Conservation (phyloP, 2,329 filamentous ascomycete genomes). For the Akanthomyces uredinophilus region DNA sequence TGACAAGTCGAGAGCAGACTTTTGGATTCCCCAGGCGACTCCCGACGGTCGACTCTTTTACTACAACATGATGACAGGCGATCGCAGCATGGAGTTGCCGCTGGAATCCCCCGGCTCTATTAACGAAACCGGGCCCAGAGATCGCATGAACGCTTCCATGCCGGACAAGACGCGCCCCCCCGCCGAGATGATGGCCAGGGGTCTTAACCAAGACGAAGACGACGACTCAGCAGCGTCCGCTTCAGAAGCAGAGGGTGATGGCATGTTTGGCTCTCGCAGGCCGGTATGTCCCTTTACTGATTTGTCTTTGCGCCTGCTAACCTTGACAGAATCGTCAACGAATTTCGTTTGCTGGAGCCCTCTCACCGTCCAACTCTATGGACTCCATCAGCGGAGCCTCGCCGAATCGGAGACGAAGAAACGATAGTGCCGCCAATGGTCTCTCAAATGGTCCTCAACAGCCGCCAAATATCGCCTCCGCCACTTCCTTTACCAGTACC, state of each 20-base stretch:
- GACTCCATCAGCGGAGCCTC: slow-evolving; percentile 76
- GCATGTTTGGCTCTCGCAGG: slow-evolving; percentile 61
- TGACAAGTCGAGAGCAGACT: slow-evolving; percentile 83
- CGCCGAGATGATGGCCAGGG: slow-evolving; percentile 83
- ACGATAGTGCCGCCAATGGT: slow-evolving; percentile 48
- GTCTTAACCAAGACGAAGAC: slow-evolving; percentile 77
- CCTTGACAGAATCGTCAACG: slow-evolving; percentile 35
- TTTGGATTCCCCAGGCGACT: slow-evolving; percentile 97
- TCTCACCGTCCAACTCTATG: slow-evolving; percentile 86
- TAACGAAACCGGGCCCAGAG: slow-evolving; percentile 78
- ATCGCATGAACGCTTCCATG: slow-evolving; percentile 81
- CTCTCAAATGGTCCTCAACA: slow-evolving; percentile 32
- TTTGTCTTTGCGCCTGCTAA: neutral
- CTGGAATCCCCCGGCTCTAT: slow-evolving; percentile 80
- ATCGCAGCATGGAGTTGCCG: slow-evolving; percentile 90
- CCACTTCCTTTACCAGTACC: slow-evolving; percentile 57
- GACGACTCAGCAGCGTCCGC: slow-evolving; percentile 83
- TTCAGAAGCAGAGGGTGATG: slow-evolving; percentile 77
- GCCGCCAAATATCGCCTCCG: slow-evolving; percentile 50
- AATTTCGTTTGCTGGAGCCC: slow-evolving; percentile 61
- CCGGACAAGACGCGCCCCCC: slow-evolving; percentile 88
- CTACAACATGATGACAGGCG: slow-evolving; percentile 95
- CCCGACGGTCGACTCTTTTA: slow-evolving; percentile 91
- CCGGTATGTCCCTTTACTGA: slow-evolving; percentile 45
- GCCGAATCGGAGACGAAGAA: slow-evolving; percentile 51